Evolutionary conservation across 768 basidiomycete species (phyloP), one percentile per base, ranked within the genome.

Genomic region (Leccinum truebloodii): DNA sequence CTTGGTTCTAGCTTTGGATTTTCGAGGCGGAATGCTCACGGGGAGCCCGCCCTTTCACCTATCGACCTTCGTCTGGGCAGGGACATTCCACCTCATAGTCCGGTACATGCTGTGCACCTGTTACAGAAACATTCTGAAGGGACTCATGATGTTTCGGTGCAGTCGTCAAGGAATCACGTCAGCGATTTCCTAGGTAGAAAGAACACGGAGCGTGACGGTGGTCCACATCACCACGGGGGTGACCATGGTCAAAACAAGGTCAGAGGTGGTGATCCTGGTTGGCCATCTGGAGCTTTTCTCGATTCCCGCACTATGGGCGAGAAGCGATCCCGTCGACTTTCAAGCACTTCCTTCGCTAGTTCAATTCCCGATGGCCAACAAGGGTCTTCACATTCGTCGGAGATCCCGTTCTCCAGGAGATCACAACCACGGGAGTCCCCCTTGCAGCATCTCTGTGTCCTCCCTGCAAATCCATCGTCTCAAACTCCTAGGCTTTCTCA

Each of bases 61-160:
- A 82, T 71, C 10, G 86, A 87, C 55, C 63, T 71, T 52, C 79
- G 83, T 54, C 68, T 64, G 57, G 66, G 77, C 54, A 80, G 84
- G 61, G 86, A 88, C 46, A 63, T 73, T 20, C 76, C 79, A 12
- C 72, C 78, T 32, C 80, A 81, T 60, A 70, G 74, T 24, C 71
- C 74, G 48, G 65, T 67, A 32, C 71, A 76, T 56, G 65, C 78
- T 57, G 71, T 89, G 2, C 87, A 88, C 59, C 71, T 88, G 7
- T 69, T 90, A 55, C 88, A 88, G 69, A 91, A 89, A 72, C 69
- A 78, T 34, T 71, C 69, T 58, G 66, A 67, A 16, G 62, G 50
- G 30, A 61, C 61, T 58, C 61, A 66, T 28, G 61, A 71, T 32
- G 46, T 35, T 54, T 60, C 32, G 51, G 26, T 49, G 34, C 64